These are phyloP conservation scores for Lignosus rhinocerotis DNA, from an alignment of 1,284 basidiomycete species.

Conservation along the genomic window DNA sequence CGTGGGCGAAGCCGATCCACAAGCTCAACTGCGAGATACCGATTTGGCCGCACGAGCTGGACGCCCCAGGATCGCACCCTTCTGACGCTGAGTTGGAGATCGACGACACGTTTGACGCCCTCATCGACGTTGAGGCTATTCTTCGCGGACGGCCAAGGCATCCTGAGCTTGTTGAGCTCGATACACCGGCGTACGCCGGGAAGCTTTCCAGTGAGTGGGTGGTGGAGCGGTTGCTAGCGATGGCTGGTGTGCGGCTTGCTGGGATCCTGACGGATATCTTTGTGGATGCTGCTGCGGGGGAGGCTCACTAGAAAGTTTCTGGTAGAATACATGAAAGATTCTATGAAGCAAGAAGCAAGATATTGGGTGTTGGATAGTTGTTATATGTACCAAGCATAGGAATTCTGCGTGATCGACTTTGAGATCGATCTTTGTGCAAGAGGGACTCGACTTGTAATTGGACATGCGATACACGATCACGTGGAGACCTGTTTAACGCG, in stretches of 20 bases:
- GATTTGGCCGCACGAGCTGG: constrained; percentile 74
- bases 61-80: constrained; percentile 30
- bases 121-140: not conserved
- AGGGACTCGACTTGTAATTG: too few species aligned
- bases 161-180: constrained; percentile 66
- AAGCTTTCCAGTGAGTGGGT: constrained; percentile 66
- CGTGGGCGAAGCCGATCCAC: constrained; percentile 73
- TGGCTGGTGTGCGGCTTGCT: constrained; percentile 81
- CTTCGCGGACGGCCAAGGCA: constrained; percentile 21
- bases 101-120: constrained; percentile 12
- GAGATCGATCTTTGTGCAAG: too few species aligned
- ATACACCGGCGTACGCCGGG: constrained; percentile 81
- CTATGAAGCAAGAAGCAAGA: not conserved
- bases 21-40: constrained; percentile 68
- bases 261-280: constrained; percentile 80
- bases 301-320: not conserved
- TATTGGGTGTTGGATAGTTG: not conserved
- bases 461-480: constrained; percentile 11
- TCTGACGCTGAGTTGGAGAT: constrained; percentile 12
- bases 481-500: constrained; percentile 13
- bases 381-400: not conserved
- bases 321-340: not conserved
- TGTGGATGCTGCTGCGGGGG: constrained; percentile 31
- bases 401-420: not conserved
- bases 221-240: constrained; percentile 80